phyloP scores from a whole-genome alignment of 306 rosid genomes.

The Gastrolobium bilobum region DNA sequence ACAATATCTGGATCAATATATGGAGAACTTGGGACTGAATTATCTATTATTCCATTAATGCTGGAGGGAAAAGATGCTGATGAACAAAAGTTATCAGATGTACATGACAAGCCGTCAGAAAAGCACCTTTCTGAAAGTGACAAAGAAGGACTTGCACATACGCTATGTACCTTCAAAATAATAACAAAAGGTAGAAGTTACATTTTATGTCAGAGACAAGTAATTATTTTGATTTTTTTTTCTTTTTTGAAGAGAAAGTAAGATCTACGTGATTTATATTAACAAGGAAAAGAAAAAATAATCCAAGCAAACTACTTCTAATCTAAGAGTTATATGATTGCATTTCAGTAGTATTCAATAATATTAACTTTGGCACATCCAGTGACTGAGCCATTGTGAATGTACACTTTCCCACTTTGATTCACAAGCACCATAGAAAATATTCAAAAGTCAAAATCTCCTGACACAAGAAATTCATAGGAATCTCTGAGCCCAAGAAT shows the following conservation, averaged over 20 bases:
- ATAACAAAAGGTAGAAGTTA: constrained; percentile 41
- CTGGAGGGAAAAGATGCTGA: constrained; percentile 58
- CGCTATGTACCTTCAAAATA: constrained; percentile 74
- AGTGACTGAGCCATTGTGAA: neutral
- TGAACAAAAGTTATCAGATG: constrained; percentile 65
- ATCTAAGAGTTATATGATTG: constrained; percentile 2
- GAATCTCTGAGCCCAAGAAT: neutral
- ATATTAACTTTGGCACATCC: constrained; percentile 12
- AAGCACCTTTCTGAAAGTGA: constrained; percentile 82
- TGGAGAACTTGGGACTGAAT: constrained; percentile 68
- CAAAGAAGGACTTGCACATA: constrained; percentile 80
- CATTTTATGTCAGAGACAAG: constrained; percentile 16
- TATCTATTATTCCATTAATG: constrained; percentile 52
- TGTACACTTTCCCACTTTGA: constrained; percentile 6
- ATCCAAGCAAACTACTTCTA: neutral
- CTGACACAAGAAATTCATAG: no score
- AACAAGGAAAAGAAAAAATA: neutral
- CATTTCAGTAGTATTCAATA: neutral
- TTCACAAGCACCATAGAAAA: constrained; percentile 15
- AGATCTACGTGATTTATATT: constrained; percentile 32
- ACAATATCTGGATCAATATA: constrained; percentile 55
- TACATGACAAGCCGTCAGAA: constrained; percentile 81
- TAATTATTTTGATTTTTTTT: neutral
- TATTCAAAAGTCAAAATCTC: neutral
- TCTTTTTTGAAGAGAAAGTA: neutral